Evolutionary conservation across 805 yeast genomes (phyloP).

Genomic region (Phaffomyces antillensis): DNA sequence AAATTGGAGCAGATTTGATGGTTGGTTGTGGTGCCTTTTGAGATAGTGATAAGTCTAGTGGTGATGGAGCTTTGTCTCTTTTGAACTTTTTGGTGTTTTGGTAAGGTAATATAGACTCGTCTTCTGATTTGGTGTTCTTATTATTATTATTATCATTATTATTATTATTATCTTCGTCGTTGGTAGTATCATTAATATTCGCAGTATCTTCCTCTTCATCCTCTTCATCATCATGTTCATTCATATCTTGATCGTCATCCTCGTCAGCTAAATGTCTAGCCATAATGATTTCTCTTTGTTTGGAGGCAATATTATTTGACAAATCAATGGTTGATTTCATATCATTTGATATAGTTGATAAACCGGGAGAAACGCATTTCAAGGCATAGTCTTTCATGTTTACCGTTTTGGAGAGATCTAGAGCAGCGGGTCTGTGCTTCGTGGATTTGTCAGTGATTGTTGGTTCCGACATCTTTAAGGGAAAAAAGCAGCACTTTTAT

Average conservation of each 20-base stretch:
- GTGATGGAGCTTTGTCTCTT: conserved; percentile 25
- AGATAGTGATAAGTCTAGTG: conserved; percentile 18
- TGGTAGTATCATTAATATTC: background rate
- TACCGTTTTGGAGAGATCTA: conserved; percentile 10
- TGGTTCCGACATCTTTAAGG: background rate
- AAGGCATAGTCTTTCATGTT: conserved; percentile 21
- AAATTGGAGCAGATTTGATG: conserved; percentile 29
- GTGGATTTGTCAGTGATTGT: conserved; percentile 10
- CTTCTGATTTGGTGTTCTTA: background rate
- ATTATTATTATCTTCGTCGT: background rate
- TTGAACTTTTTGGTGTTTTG: conserved; percentile 19
- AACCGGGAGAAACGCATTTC: conserved; percentile 24
- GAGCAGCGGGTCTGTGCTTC: conserved; percentile 23
- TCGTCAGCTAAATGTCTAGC: conserved; percentile 9
- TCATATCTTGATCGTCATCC: conserved; percentile 2
- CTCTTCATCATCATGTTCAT: background rate
- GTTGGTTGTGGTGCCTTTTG: conserved; percentile 17
- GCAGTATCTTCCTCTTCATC: conserved; percentile 4
- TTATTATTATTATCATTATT: no score
- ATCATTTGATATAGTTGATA: conserved; percentile 22
- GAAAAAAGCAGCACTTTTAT: no score
- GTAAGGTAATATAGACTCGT: conserved; percentile 17
- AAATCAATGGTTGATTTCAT: conserved; percentile 22
- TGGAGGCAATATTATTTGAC: conserved; percentile 21
- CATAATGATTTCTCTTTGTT: conserved; percentile 23